Conservation (phyloP, 805 yeast genomes). For the Candida methanosorbosa region DNA sequence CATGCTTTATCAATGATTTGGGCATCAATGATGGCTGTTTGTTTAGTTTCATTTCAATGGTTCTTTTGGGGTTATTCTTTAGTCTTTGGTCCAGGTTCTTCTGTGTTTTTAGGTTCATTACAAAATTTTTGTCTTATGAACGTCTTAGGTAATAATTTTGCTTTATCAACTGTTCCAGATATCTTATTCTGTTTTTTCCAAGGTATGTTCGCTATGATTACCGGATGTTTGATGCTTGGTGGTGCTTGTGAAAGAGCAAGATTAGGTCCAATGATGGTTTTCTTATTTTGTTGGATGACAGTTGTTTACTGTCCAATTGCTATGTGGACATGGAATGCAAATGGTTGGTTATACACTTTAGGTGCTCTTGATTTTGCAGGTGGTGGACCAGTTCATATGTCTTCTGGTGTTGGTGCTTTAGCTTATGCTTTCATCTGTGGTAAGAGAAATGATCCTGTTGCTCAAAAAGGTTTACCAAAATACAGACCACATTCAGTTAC, state of each 20-base stretch:
- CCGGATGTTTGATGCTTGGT: slow-evolving; percentile 92
- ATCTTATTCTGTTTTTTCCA: slow-evolving; percentile 85
- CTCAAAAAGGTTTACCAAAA: slow-evolving; percentile 65
- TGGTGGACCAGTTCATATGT: slow-evolving; percentile 96
- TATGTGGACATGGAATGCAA: slow-evolving; percentile 94
- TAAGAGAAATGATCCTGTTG: slow-evolving; percentile 78
- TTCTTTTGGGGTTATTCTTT: slow-evolving; percentile 97
- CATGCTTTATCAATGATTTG: slow-evolving; percentile 91
- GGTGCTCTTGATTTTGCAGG: slow-evolving; percentile 97
- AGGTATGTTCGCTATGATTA: slow-evolving; percentile 93
- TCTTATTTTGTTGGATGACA: slow-evolving; percentile 89
- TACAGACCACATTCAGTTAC: slow-evolving; percentile 93
- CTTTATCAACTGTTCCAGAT: slow-evolving; percentile 71
- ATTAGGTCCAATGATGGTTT: slow-evolving; percentile 93
- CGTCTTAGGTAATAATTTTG: slow-evolving; percentile 75
- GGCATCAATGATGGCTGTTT: slow-evolving; percentile 87
- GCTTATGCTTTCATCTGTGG: slow-evolving; percentile 91
- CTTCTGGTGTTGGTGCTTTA: slow-evolving; percentile 91
- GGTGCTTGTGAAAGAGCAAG: slow-evolving; percentile 98
- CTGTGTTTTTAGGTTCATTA: slow-evolving; percentile 73
- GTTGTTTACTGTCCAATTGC: slow-evolving; percentile 95
- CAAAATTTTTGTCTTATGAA: slow-evolving; percentile 72
- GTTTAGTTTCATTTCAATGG: slow-evolving; percentile 89
- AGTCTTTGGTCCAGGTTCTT: slow-evolving; percentile 47
- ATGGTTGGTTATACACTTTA: slow-evolving; percentile 63